These are phyloP conservation scores for Eucalyptus urophylla DNA, from an alignment of 345 rosid species.

Conservation along the genomic window DNA sequence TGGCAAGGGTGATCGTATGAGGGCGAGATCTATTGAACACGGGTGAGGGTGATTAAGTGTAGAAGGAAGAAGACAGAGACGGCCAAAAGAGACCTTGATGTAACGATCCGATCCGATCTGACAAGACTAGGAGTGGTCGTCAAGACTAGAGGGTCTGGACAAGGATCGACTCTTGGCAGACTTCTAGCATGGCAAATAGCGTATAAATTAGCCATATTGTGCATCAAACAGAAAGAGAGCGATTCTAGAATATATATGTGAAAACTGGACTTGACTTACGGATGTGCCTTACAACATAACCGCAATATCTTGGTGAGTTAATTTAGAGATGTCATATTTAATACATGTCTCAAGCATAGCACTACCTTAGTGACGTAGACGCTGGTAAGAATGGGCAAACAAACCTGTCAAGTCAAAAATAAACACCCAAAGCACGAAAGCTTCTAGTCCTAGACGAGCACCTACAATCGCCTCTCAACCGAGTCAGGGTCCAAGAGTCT, in stretches of 20 bases:
- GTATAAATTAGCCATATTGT: too few relatives aligned
- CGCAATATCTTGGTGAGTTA: too few relatives aligned
- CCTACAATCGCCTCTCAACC: neutral
- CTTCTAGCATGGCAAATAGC: too few relatives aligned
- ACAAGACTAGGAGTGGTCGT: too few relatives aligned
- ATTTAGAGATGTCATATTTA: neutral
- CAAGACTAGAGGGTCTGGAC: too few relatives aligned
- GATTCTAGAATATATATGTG: too few relatives aligned
- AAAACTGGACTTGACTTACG: too few relatives aligned
- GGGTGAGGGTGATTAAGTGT: neutral
- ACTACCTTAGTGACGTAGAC: accelerated
- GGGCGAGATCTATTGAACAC: neutral
- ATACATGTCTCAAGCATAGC: neutral
- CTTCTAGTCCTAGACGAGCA: neutral
- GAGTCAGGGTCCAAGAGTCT: neutral
- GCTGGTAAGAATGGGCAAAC: neutral
- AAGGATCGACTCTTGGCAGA: too few relatives aligned
- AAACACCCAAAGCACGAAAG: neutral
- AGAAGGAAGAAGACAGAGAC: neutral
- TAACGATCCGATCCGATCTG: too few relatives aligned
- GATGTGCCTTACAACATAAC: too few relatives aligned
- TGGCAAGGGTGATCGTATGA: neutral
- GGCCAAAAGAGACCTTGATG: neutral
- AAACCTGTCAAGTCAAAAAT: neutral
- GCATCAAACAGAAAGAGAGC: too few relatives aligned